A percentile compares a stretch with the other conserved stretches of the same genome.
phyloP scores from a whole-genome alignment of 176 grass and related monocot genomes.

The Secale cereale region DNA sequence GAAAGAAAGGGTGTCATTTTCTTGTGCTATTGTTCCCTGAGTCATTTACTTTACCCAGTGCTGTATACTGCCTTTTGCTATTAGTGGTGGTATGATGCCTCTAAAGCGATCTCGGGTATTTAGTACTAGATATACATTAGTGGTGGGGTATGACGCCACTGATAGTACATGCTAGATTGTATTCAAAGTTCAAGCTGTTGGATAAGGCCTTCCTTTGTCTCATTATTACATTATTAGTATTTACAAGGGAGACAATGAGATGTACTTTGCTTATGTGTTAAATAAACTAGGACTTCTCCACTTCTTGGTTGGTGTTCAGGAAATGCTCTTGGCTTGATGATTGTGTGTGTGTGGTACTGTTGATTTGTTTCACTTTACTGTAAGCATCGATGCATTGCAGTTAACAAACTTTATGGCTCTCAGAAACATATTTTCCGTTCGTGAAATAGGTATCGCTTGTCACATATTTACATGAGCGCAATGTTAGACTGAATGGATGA shows the following conservation, averaged over 20 bases:
- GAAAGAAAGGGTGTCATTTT: conserved; percentile 20
- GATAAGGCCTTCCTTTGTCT: conserved; percentile 31
- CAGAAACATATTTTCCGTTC: background rate
- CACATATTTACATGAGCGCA: background rate
- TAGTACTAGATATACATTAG: conserved; percentile 14
- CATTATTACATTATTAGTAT: conserved; percentile 24
- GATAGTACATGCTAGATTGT: conserved; percentile 12
- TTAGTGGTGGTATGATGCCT: conserved; percentile 26
- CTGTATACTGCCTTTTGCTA: background rate
- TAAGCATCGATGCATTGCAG: background rate
- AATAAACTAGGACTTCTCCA: conserved; percentile 2
- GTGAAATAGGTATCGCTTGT: conserved; percentile 14
- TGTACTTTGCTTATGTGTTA: conserved; percentile 16
- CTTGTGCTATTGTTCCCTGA: conserved; percentile 34
- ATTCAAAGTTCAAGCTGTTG: conserved; percentile 39
- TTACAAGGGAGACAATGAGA: background rate
- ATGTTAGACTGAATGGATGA: background rate
- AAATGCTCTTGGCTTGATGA: conserved; percentile 2
- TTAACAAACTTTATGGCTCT: background rate
- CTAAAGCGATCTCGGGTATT: conserved; percentile 23
- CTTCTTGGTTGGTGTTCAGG: conserved; percentile 13
- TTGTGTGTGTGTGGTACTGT: background rate
- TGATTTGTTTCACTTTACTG: conserved; percentile 1
- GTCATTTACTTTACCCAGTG: conserved; percentile 33
- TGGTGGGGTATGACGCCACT: conserved; percentile 35